phyloP scores from a whole-genome alignment of 108 stramenopile genomes.

The Seminavis robusta region DNA sequence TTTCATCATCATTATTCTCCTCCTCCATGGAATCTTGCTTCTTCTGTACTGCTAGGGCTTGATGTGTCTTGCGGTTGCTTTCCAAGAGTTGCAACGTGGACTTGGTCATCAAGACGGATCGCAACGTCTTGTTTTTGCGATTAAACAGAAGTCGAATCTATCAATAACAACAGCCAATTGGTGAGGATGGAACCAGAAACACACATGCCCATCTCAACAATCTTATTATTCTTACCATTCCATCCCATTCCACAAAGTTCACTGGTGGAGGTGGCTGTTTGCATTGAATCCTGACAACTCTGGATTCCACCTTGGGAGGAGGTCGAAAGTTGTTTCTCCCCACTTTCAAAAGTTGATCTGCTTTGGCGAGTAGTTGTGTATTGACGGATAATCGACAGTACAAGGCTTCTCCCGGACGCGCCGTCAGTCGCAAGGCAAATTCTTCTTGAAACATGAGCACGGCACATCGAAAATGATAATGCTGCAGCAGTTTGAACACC shows the following conservation, averaged over 20 bases:
- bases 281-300: slow-evolving; percentile 90
- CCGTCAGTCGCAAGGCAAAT: slow-evolving; percentile 92
- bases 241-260: slow-evolving; percentile 99
- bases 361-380: slow-evolving; percentile 95
- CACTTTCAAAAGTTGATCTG: slow-evolving; percentile 98
- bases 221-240: slow-evolving; percentile 91
- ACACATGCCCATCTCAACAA: not conserved
- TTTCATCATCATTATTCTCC: slow-evolving; percentile 18
- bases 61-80: slow-evolving; percentile 79
- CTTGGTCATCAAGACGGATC: slow-evolving; percentile 76
- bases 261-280: slow-evolving; percentile 97
- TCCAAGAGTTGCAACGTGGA: slow-evolving; percentile 85
- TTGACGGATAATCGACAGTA: slow-evolving; percentile 98
- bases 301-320: slow-evolving; percentile 91
- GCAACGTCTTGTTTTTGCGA: slow-evolving; percentile 90
- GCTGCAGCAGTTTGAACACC: slow-evolving; percentile 94
- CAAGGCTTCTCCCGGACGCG: slow-evolving; percentile 92
- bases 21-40: slow-evolving; percentile 7
- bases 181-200: not conserved
- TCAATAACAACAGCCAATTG: not conserved
- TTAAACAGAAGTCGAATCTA: slow-evolving; percentile 84
- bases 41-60: slow-evolving; percentile 12
- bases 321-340: slow-evolving; percentile 98
- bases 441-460: slow-evolving; percentile 99
- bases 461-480: slow-evolving; percentile 95